Evolutionary conservation across 805 yeast species (phyloP), one percentile per base, ranked within the genome.

Genomic region (Wickerhamomyces bovis): DNA sequence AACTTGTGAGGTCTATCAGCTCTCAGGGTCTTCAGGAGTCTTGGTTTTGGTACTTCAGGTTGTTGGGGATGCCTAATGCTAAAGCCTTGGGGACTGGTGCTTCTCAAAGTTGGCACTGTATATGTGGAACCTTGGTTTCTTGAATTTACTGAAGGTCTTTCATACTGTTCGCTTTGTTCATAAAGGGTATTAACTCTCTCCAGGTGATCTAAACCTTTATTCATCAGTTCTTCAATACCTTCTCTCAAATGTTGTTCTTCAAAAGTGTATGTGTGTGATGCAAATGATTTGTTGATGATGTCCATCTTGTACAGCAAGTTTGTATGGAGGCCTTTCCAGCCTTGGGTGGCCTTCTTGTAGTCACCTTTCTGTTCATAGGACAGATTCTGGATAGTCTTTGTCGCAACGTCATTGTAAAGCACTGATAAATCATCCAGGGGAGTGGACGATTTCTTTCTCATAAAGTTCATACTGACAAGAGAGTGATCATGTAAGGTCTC

Each of bases 241-340:
- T 59, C 63, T 26, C 56, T 51, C 9, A 77, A 55, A 51, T 71
- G 67, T 4, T 66, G 45, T 51, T 77, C 83, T 48, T 77, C 81
- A 4, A 68, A 70, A 0, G 75, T 56, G 46, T 55, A 77, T 44
- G 50, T 46, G 44, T 56, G 50, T 53, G 64, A 50, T 26, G 59
- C 58, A 57, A 60, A 61, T 49, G 63, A 62, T 44, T 76, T 66
- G 57, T 83, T 73, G 54, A 84, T 53, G 45, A 61, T 49, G 19
- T 81, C 86, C 39, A 83, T 64, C 54, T 78, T 78, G 58, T 69
- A 77, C 42, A 78, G 69, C 2, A 81, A 70, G 42, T 77, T 74
- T 2, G 85, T 79, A 51, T 81, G 87, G n/a, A 85, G 64, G 2
- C 80, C 69, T 53, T 80, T 83, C 90, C 92, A 84, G 3, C 90